phyloP scores from a whole-genome alignment of 192 early-diverging fungal species.

The Entomortierella beljakovae region DNA sequence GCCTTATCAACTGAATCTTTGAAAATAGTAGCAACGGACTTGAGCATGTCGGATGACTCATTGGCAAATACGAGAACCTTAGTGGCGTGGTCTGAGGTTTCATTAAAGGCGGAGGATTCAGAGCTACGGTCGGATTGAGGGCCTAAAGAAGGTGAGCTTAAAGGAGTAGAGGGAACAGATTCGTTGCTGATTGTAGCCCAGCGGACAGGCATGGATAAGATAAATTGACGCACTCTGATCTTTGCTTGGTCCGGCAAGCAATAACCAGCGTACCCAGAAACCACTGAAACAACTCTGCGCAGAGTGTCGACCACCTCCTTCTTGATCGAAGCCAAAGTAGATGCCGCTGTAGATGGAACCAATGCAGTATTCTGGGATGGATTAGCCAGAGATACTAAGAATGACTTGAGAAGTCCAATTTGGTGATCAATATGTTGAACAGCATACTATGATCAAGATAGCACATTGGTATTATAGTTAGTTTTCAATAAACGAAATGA shows the following conservation, averaged over 20 bases:
- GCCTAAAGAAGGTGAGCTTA: slow-evolving; percentile 54
- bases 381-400: slow-evolving; percentile 63
- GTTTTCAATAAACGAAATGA: background rate
- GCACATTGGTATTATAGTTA: too few species aligned
- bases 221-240: slow-evolving; percentile 83
- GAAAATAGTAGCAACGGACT: slow-evolving; percentile 75
- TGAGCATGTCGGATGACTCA: slow-evolving; percentile 79
- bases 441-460: slow-evolving; percentile 69
- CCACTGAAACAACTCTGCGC: slow-evolving; percentile 86
- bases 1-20: slow-evolving; percentile 74
- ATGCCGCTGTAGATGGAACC: slow-evolving; percentile 49
- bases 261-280: slow-evolving; percentile 86
- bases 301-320: slow-evolving; percentile 87
- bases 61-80: slow-evolving; percentile 75
- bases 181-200: slow-evolving; percentile 72
- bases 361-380: slow-evolving; percentile 37
- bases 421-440: slow-evolving; percentile 78
- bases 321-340: slow-evolving; percentile 67
- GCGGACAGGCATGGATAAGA: slow-evolving; percentile 82
- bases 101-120: slow-evolving; percentile 29
- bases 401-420: slow-evolving; percentile 67
- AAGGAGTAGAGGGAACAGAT: slow-evolving; percentile 53
- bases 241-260: slow-evolving; percentile 88
- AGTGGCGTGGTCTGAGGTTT: slow-evolving; percentile 67
- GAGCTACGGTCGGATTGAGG: slow-evolving; percentile 40